These are phyloP conservation scores for Rubus idaeus DNA, from an alignment of 306 rosid genomes.

Conservation along the genomic window DNA sequence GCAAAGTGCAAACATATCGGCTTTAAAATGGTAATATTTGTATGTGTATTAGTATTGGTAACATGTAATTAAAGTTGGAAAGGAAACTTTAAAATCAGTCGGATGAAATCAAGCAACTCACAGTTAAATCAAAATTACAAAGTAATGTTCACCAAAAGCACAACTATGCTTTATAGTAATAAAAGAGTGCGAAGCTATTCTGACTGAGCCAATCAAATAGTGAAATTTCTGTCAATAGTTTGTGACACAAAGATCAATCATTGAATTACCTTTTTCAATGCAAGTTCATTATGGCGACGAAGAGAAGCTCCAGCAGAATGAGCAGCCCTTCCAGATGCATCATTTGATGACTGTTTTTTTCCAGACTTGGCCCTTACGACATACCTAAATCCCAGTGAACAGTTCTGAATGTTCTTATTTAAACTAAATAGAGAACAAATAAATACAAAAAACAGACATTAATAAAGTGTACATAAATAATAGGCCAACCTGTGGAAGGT, in stretches of 20 bases:
- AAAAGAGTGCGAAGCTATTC: not conserved
- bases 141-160: not conserved
- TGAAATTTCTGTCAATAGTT: not conserved
- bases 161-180: not conserved
- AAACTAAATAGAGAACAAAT: not conserved
- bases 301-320: slow-evolving; percentile 97
- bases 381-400: slow-evolving; percentile 51
- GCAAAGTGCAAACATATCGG: not conserved
- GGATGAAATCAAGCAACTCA: not conserved
- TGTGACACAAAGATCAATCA: not conserved
- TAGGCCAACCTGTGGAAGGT: slow-evolving; percentile 85
- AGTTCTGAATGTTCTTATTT: not conserved
- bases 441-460: not conserved
- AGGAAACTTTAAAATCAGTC: not conserved
- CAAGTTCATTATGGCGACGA: slow-evolving; percentile 83
- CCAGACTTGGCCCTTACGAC: slow-evolving; percentile 97
- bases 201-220: not conserved
- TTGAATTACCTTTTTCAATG: slow-evolving; percentile 67
- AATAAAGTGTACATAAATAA: not conserved
- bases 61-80: not conserved
- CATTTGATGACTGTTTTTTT: slow-evolving; percentile 87
- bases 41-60: not conserved
- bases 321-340: slow-evolving; percentile 72
- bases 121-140: not conserved
- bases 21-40: not conserved